Conservation (phyloP, 768 basidiomycete genomes). For the Austroboletus festivus region DNA sequence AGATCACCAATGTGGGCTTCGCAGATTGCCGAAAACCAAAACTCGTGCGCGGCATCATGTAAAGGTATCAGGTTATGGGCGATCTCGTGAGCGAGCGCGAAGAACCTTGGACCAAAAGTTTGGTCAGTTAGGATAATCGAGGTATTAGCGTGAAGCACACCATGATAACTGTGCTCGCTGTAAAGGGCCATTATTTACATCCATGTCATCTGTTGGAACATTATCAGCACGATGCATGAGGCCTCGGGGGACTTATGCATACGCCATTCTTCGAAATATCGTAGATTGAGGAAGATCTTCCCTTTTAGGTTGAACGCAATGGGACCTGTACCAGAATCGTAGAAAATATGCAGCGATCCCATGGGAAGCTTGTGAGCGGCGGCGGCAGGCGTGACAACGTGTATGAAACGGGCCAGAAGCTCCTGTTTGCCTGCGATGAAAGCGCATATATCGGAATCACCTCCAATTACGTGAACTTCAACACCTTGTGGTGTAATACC, state of each 20-base stretch:
- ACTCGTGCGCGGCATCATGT: neutral
- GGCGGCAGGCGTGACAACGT: conserved; percentile 60
- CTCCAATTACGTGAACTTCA: neutral
- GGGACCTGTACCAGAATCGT: conserved; percentile 64
- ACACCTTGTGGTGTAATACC: neutral
- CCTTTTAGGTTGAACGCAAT: conserved; percentile 92
- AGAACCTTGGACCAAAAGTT: neutral
- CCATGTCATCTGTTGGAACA: conserved; percentile 2
- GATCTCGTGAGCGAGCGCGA: neutral
- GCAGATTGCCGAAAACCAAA: neutral
- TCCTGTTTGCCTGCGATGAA: conserved; percentile 51
- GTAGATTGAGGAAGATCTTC: conserved; percentile 79
- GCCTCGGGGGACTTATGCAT: conserved; percentile 32
- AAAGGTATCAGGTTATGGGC: neutral
- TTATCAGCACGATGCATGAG: neutral
- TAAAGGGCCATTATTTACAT: neutral
- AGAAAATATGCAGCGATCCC: conserved; percentile 78
- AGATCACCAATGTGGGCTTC: neutral
- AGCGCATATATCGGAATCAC: conserved; percentile 21
- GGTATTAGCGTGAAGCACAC: neutral
- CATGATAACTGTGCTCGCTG: neutral
- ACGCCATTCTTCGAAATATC: conserved; percentile 85
- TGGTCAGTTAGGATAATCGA: neutral
- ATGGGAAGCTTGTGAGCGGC: conserved; percentile 70
- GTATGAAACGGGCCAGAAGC: conserved; percentile 63